These are phyloP conservation scores for Hypoxylon sp. DNA, from an alignment of 2,329 filamentous ascomycete genomes.

Conservation along the genomic window DNA sequence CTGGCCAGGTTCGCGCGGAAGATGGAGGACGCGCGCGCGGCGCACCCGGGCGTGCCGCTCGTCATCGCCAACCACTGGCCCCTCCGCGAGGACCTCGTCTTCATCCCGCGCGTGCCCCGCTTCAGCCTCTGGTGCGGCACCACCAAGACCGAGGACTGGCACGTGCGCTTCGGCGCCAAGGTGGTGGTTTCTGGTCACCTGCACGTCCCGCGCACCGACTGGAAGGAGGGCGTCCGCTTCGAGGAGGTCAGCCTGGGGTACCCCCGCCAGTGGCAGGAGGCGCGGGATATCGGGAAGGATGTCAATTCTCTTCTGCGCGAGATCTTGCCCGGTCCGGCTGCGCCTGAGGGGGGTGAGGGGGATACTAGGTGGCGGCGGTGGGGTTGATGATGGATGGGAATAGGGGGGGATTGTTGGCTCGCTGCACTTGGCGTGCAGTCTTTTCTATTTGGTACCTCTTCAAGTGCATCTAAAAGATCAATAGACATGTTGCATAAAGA, in stretches of 20 bases:
- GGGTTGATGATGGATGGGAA: no score
- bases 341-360: constrained; percentile 33
- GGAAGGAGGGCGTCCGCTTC: constrained; percentile 49
- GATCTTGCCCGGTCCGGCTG: constrained; percentile 45
- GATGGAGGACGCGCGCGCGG: constrained; percentile 42
- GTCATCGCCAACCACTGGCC: constrained; percentile 52
- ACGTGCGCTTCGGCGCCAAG: constrained; percentile 47
- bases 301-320: constrained; percentile 49
- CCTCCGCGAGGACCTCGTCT: constrained; percentile 49
- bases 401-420: no score
- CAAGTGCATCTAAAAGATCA: no score
- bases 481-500: no score
- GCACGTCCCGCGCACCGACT: constrained; percentile 51
- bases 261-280: constrained; percentile 49
- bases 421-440: no score
- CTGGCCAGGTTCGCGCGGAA: constrained; percentile 41
- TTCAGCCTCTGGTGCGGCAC: constrained; percentile 53
- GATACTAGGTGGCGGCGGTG: constrained; percentile 41
- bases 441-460: no score
- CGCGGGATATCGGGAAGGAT: constrained; percentile 41
- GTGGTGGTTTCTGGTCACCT: constrained; percentile 51
- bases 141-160: constrained; percentile 49
- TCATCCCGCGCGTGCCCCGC: constrained; percentile 47
- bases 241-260: constrained; percentile 52
- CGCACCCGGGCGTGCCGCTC: constrained; percentile 37